Evolutionary conservation across 2,329 filamentous ascomycete species (phyloP), one percentile per base, ranked within the genome.

Genomic region (Hortaea werneckii): DNA sequence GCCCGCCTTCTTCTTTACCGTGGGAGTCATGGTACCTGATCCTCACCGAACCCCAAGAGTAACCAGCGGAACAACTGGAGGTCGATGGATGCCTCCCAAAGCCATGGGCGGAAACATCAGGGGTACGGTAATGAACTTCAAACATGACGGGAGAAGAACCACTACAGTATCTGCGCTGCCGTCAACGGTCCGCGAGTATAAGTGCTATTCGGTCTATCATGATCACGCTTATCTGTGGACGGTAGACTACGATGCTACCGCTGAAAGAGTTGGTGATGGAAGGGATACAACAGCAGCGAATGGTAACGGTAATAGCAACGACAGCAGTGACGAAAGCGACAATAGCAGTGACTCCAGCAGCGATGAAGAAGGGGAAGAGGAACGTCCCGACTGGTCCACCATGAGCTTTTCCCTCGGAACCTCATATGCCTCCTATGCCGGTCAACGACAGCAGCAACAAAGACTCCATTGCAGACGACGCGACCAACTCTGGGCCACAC

Each of bases 141-240:
- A 29, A 29, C 39, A 48, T 30, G 26, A 39, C 11, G 37, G 37
- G 5, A 30, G 44, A 6, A 30, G 2, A 35, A 41, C 29, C 12
- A 20, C 29, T 26, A 9, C 30, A 10, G 27, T 29, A 40, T 27
- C 20, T 13, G 11, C 11, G 9, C 32, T 32, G 20, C 26, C 44
- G 4, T n/a, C 43, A 29, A 37, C 6, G 12, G 34, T 37, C 37
- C 11, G 29, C 29, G 13, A 5, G 37, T 10, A 28, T 5, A 12
- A 13, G 29, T 11, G 13, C 46, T 52, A 37, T 39, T 55, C 53
- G 4, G 26, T 55, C 27, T 55, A 55, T 30, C 32, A 48, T 13
- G 29, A 45, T 37, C 42, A 45, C 29, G 48, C 37, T 12, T 26
- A 6, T 8, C 46, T 55, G 11, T 54, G 43, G 45, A 37, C 43